Conservation (phyloP, 495 filamentous ascomycete genomes). For the Penicillium chermesinum region DNA sequence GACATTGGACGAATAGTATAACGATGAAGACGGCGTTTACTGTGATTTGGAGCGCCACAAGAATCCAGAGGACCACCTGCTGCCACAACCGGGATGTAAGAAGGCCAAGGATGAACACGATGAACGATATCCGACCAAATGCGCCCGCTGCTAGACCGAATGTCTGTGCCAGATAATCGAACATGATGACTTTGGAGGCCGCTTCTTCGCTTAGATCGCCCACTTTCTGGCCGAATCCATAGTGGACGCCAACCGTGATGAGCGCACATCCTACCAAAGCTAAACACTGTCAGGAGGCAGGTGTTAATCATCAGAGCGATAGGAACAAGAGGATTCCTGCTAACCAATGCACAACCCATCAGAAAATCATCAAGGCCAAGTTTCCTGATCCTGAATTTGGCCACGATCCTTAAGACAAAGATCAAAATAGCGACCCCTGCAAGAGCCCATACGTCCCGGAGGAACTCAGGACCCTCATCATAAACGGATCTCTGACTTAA, state of each 20-base stretch:
- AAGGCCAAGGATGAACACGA: conserved; percentile 34
- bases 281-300: conserved; percentile 9
- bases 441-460: conserved; percentile 25
- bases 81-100: conserved; percentile 28
- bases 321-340: conserved; percentile 4
- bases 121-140: conserved; percentile 33
- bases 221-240: conserved; percentile 21
- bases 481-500: neutral
- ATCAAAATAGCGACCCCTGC: conserved; percentile 17
- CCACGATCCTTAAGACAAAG: conserved; percentile 17
- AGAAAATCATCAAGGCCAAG: conserved; percentile 25
- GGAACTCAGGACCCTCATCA: conserved; percentile 15
- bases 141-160: conserved; percentile 20
- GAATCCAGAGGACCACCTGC: conserved; percentile 28
- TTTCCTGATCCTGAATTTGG: conserved; percentile 23
- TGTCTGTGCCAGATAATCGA: conserved; percentile 24
- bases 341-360: conserved; percentile 25
- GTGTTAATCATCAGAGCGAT: neutral
- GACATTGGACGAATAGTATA: conserved; percentile 38
- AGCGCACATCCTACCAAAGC: conserved; percentile 22
- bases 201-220: conserved; percentile 1
- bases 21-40: conserved; percentile 26
- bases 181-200: conserved; percentile 21
- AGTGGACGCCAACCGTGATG: conserved; percentile 17
- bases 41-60: conserved; percentile 23